phyloP scores from a whole-genome alignment of 2,329 filamentous ascomycete genomes.

The Colletotrichum sp. region DNA sequence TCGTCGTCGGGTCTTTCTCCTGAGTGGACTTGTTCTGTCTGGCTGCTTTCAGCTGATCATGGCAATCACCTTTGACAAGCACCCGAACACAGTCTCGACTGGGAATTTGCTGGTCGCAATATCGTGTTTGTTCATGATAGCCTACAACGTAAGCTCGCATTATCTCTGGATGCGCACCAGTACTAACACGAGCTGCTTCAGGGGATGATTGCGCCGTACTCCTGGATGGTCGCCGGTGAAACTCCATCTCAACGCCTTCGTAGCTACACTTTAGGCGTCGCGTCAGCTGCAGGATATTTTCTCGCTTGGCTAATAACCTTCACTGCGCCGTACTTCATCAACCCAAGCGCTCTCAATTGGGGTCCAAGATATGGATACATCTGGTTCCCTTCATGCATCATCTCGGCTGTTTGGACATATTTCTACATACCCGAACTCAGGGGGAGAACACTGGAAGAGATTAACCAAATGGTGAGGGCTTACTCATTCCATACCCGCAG shows the following conservation, averaged over 20 bases:
- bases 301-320: background rate
- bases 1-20: background rate
- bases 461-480: background rate
- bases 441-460: constrained; percentile 17
- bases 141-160: background rate
- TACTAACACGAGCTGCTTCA: background rate
- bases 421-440: constrained; percentile 50
- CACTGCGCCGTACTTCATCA: background rate
- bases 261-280: background rate
- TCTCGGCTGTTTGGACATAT: constrained; percentile 30
- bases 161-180: rapidly evolving
- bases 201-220: background rate
- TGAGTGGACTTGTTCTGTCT: background rate
- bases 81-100: background rate
- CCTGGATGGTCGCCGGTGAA: background rate
- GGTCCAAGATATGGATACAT: constrained; percentile 56
- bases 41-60: background rate
- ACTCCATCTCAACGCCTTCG: background rate
- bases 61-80: background rate
- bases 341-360: constrained; percentile 53
- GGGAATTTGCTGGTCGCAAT: background rate
- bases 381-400: constrained; percentile 41
- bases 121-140: background rate
- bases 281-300: background rate
- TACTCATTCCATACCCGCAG: too few species aligned